A percentile compares a stretch with the other conserved stretches of the same genome.
Conservation (phyloP, 257 asterid species). For the Penstemon davidsonii region DNA sequence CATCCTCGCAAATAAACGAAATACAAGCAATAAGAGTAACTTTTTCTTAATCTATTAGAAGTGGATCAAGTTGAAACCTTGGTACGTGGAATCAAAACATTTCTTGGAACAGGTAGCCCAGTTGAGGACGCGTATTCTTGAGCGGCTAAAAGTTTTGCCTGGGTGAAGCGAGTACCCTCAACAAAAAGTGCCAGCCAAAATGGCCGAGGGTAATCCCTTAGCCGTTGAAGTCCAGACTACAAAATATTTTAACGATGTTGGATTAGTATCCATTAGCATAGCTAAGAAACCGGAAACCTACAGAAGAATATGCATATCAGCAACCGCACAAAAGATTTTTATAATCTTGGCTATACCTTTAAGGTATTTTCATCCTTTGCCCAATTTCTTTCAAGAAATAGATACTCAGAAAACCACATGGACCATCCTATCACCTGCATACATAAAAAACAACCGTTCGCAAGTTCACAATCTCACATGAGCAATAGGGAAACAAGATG, state of each 20-base stretch:
- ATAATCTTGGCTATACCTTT: conserved; percentile 39
- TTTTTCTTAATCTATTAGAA: neutral
- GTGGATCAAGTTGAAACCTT: conserved; percentile 38
- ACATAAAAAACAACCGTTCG: conserved; percentile 13
- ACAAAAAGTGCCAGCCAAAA: conserved; percentile 69
- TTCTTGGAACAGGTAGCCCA: conserved; percentile 57
- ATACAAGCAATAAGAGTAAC: conserved; percentile 10
- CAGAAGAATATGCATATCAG: conserved; percentile 6
- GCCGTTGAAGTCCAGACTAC: conserved; percentile 56
- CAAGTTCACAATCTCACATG: conserved; percentile 15
- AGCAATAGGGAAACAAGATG: conserved; percentile 8
- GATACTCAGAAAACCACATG: conserved; percentile 96
- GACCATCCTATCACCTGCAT: conserved; percentile 98
- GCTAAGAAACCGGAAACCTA: conserved; percentile 2
- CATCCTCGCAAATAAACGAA: conserved; percentile 4
- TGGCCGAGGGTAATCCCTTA: conserved; percentile 55
- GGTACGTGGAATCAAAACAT: conserved; percentile 67
- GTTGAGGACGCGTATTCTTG: conserved; percentile 61
- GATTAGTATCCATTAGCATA: conserved; percentile 4
- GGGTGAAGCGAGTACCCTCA: conserved; percentile 72
- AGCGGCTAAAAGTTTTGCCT: conserved; percentile 68
- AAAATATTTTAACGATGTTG: conserved; percentile 24
- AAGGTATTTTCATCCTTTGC: conserved; percentile 83
- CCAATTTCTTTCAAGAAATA: conserved; percentile 98
- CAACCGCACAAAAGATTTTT: neutral